Conservation (phyloP, 2,329 filamentous ascomycete species). For the Beauveria australis region DNA sequence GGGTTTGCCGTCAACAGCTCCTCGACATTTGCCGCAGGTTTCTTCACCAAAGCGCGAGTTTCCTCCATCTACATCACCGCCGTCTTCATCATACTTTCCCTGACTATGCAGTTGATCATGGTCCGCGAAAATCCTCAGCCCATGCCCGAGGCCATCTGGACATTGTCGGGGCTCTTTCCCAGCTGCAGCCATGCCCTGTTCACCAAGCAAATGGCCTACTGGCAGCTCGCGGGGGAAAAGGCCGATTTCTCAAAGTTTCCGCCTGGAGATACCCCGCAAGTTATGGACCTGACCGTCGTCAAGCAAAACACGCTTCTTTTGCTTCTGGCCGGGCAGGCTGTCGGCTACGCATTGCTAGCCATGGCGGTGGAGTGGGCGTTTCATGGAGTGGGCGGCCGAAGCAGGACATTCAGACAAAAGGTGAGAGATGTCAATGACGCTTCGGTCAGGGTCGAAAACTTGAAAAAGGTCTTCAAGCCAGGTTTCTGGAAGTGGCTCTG, state of each 20-base stretch:
- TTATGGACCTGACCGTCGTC: conserved; percentile 17
- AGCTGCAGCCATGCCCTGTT: conserved; percentile 20
- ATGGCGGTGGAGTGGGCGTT: conserved; percentile 23
- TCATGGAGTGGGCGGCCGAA: conserved; percentile 26
- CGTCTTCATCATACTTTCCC: conserved; percentile 21
- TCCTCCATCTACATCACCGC: conserved; percentile 23
- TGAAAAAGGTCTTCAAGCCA: conserved; percentile 26
- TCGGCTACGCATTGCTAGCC: conserved; percentile 25
- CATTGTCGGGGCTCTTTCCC: conserved; percentile 17
- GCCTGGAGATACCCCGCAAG: neutral
- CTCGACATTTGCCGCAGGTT: conserved; percentile 43
- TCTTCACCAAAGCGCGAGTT: conserved; percentile 25
- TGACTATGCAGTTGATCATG: neutral
- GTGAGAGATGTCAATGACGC: neutral
- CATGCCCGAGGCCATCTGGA: neutral
- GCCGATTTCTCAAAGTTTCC: conserved; percentile 11
- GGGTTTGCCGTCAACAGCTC: conserved; percentile 52
- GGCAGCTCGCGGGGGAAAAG: conserved; percentile 12
- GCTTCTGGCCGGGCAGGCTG: conserved; percentile 24
- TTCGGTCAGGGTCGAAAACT: neutral
- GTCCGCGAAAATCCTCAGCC: neutral
- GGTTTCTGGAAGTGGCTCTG: conserved; percentile 21
- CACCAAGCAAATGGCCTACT: conserved; percentile 17
- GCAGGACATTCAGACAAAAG: neutral
- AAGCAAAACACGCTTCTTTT: conserved; percentile 22